Evolutionary conservation across 768 basidiomycete species (phyloP), one percentile per base, ranked within the genome.

Genomic region (Amanita pallidorosea): DNA sequence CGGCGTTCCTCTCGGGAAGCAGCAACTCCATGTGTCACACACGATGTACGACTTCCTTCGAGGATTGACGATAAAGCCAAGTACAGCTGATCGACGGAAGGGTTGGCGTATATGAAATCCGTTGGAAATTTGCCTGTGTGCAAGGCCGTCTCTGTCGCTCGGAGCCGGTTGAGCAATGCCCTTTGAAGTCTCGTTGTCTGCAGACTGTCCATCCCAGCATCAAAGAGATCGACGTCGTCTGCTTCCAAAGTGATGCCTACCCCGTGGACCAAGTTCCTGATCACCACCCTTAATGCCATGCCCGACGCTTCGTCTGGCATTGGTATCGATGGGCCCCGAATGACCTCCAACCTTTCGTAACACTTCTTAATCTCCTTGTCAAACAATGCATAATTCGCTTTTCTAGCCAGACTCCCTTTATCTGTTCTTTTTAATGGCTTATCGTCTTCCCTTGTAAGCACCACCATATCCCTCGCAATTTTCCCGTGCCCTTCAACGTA

Each of bases 201-300:
- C 27, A 70, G 47, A 47, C 68, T 69, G 51, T 70, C 69, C 69
- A 72, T 67, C 1, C 70, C 70, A 1, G 57, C 58, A 56, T 70
- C 69, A 50, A 72, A 70, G 48, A 72, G 67, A 52, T 70, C 69
- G 13, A 57, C 47, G 11, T 59, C 56, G 37, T 65, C 60, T 5
- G 29, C 33, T 45, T 45, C 50, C 20, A 44, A 22, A 12, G 53
- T 53, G 1, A 55, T 56, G 23, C 57, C 55, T 25, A 63, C 55
- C 13, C 46, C 49, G 5, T 53, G 51, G 35, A 68, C 64, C 7
- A 63, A 57, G 20, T 46, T 47, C 20, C 57, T 61, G 23, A 63
- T 55, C 7, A 56, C 51, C 9, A 56, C 45, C 8, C 58, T 53
- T 3, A 69, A 53, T 1, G 57, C 59, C 44, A 35, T 38, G 8